Base-by-base conservation (phyloP, 139 green algal genomes). In the Micractinium conductrix region DNA sequence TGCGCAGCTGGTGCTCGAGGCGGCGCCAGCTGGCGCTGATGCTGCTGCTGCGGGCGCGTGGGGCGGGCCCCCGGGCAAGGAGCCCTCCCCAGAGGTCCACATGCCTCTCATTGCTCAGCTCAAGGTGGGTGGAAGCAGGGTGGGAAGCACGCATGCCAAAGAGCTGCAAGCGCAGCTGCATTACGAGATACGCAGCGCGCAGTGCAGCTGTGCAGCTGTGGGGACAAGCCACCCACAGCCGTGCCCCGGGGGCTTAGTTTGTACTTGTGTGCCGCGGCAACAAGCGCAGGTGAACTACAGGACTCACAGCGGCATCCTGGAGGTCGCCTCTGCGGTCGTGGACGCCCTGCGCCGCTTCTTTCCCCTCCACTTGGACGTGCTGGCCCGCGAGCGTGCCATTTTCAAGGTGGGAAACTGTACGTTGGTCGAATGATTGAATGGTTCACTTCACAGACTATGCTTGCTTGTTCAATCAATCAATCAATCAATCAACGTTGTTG, bases 251-350 rank as follows among this genome's bases (percentile, higher is more conserved):
- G 7, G 16, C 60, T 33, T 7, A n/a, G 60, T 33, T 12, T 19
- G 21, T n/a, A 24, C 48, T 58, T 10, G 10, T 24, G 48, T 58
- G 48, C 48, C 16, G 60, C 14, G 60, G 24, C 37, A 35, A 48
- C 35, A 7, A 40, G 2, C 43, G 5, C 68, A 74, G 19, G 38
- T 44, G 68, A 95, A 94, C 80, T 94, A 92, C 83, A 86, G 91
- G 68, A 92, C 92, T 1, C 92, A 93, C 84, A 78, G 40, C 40
- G 93, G 93, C 78, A 93, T 96, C 80, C 78, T 96, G 74, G 81
- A 94, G 43, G 87, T 92, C 19, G 93, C 93, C 1, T 82, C 87
- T 40, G 83, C 84, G 38, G 74, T 94, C n/a, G 88, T 96, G 78
- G 88, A 94, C 26, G 70, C 92, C 24, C 74, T 96, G 26, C 84